These are phyloP conservation scores for Calendula officinalis DNA, from an alignment of 129 eudicot genomes.

Conservation along the genomic window DNA sequence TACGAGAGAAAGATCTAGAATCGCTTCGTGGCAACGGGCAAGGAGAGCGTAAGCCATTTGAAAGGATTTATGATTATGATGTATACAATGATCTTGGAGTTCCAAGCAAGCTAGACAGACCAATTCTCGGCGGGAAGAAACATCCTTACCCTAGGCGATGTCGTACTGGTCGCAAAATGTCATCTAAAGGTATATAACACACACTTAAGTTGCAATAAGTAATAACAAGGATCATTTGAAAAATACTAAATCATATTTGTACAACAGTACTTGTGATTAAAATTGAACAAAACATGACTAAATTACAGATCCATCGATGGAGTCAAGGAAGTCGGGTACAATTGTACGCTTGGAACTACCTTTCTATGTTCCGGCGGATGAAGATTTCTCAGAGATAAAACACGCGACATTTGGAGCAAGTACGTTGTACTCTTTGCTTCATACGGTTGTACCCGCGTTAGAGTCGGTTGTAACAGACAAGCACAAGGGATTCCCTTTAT, in stretches of 20 bases:
- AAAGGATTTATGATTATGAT: slow-evolving; percentile 64
- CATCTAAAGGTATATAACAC: slow-evolving; percentile 12
- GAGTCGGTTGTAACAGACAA: slow-evolving; percentile 20
- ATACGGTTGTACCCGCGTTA: slow-evolving; percentile 43
- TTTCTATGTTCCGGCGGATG: slow-evolving; percentile 56
- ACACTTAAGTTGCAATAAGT: too few relatives aligned
- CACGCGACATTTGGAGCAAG: slow-evolving; percentile 36
- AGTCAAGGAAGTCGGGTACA: slow-evolving; percentile 27
- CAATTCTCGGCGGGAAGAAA: slow-evolving; percentile 56
- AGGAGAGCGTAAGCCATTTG: slow-evolving; percentile 42
- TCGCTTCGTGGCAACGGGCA: background rate
- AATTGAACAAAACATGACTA: background rate
- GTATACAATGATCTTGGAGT: slow-evolving; percentile 19
- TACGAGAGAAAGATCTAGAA: slow-evolving; percentile 41
- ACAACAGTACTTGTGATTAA: background rate
- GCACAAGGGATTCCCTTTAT: slow-evolving; percentile 40
- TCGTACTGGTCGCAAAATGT: slow-evolving; percentile 21
- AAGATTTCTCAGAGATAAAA: slow-evolving; percentile 15
- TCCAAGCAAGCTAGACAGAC: slow-evolving; percentile 50
- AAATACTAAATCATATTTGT: background rate
- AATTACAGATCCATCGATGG: slow-evolving; percentile 46
- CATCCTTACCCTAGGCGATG: slow-evolving; percentile 76
- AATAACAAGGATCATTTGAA: too few relatives aligned
- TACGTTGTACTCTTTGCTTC: slow-evolving; percentile 41
- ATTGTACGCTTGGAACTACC: background rate